Conservation (phyloP, 1,284 basidiomycete species). For the Puccinia coronata region DNA sequence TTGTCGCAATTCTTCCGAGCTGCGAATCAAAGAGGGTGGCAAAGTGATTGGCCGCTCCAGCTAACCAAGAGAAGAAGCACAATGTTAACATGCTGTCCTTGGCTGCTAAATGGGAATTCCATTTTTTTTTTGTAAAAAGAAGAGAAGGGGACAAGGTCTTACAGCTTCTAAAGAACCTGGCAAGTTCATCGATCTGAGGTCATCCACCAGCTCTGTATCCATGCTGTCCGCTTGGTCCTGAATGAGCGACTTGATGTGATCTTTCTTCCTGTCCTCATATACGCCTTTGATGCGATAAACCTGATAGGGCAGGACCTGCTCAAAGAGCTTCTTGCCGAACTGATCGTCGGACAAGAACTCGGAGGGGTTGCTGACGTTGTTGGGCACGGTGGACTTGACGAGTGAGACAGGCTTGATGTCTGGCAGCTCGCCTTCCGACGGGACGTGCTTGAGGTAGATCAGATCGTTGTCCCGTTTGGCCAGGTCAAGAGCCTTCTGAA, state of each 20-base stretch:
- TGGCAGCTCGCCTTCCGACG: slow-evolving; percentile 70
- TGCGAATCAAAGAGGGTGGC: slow-evolving; percentile 80
- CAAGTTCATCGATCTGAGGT: slow-evolving; percentile 72
- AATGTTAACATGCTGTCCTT: neutral
- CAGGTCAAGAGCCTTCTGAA: slow-evolving; percentile 64
- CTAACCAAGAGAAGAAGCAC: neutral
- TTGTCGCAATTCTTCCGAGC: slow-evolving; percentile 78
- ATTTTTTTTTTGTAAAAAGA: neutral
- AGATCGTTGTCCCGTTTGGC: slow-evolving; percentile 91
- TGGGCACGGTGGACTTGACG: slow-evolving; percentile 68
- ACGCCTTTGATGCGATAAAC: slow-evolving; percentile 85
- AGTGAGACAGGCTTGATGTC: slow-evolving; percentile 71
- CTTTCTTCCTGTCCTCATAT: slow-evolving; percentile 79
- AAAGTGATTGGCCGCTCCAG: slow-evolving; percentile 81
- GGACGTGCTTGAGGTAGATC: slow-evolving; percentile 89
- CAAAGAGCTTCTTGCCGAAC: slow-evolving; percentile 68
- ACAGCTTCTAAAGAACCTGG: slow-evolving; percentile 80
- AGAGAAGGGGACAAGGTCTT: neutral
- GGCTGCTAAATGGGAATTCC: neutral
- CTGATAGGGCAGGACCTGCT: slow-evolving; percentile 80
- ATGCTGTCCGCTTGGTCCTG: slow-evolving; percentile 68
- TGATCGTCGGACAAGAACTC: slow-evolving; percentile 59
- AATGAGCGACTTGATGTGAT: slow-evolving; percentile 72
- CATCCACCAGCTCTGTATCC: slow-evolving; percentile 61
- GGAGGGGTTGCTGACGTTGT: slow-evolving; percentile 63